phyloP scores from a whole-genome alignment of 352 stramenopile genomes.

The Phytophthora chlamydospora region DNA sequence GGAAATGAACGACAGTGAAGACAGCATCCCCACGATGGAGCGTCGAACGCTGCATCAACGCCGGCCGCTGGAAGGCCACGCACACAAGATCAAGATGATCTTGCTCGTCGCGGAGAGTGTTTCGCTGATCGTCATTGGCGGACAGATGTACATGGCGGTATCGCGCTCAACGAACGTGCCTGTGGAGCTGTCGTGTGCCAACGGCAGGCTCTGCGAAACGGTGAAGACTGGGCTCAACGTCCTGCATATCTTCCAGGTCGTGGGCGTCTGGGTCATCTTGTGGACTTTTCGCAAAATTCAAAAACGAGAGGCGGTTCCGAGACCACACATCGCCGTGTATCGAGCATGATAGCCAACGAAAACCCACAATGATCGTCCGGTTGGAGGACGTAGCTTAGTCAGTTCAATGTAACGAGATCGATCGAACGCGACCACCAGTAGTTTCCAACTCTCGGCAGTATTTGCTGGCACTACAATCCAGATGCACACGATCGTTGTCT shows the following conservation, averaged over 20 bases:
- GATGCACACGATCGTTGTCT: too few relatives aligned
- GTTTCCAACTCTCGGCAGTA: too few relatives aligned
- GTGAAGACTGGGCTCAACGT: slow-evolving; percentile 31
- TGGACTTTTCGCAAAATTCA: too few relatives aligned
- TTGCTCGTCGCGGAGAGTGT: slow-evolving; percentile 27
- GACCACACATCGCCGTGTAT: too few relatives aligned
- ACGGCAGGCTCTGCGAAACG: slow-evolving; percentile 49
- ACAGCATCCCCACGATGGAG: slow-evolving; percentile 23
- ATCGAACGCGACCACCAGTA: too few relatives aligned
- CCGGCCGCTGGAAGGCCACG: slow-evolving; percentile 15
- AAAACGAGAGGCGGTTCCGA: too few relatives aligned
- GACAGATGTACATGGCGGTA: slow-evolving; percentile 52
- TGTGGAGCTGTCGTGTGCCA: slow-evolving; percentile 55
- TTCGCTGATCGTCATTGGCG: slow-evolving; percentile 30
- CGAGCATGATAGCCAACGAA: too few relatives aligned
- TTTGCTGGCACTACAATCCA: too few relatives aligned
- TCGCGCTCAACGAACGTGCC: slow-evolving; percentile 14
- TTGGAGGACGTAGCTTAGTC: too few relatives aligned
- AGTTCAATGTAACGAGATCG: too few relatives aligned
- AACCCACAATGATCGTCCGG: too few relatives aligned
- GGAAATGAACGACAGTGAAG: slow-evolving; percentile 25
- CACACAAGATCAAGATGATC: slow-evolving; percentile 32
- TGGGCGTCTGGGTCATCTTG: too few relatives aligned
- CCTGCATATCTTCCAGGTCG: slow-evolving; percentile 27
- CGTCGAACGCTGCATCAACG: slow-evolving; percentile 5